A percentile compares a stretch with the other conserved stretches of the same genome.
Evolutionary conservation across 331 rosid species (phyloP).

Genomic region (Quercus lobata): DNA sequence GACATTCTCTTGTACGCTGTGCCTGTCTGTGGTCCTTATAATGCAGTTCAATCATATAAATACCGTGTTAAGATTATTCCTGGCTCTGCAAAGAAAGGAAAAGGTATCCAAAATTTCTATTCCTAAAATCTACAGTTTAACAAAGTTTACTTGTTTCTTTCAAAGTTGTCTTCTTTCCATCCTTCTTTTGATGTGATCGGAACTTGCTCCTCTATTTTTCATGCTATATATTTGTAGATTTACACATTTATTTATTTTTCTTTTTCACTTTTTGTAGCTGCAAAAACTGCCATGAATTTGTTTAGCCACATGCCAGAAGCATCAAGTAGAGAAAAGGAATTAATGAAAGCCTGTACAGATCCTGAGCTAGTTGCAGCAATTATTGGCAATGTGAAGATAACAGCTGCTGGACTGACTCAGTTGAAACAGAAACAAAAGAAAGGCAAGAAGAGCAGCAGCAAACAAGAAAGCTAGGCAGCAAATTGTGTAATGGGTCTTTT

Average conservation of each 20-base stretch:
- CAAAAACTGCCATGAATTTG: slow-evolving; percentile 88
- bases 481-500: background rate
- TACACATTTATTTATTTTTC: background rate
- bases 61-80: slow-evolving; percentile 93
- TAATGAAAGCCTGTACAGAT: slow-evolving; percentile 97
- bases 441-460: slow-evolving; percentile 59
- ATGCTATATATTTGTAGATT: background rate
- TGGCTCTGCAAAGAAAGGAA: slow-evolving; percentile 85
- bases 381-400: slow-evolving; percentile 78
- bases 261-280: slow-evolving; percentile 39
- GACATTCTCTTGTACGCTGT: slow-evolving; percentile 88
- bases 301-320: slow-evolving; percentile 95
- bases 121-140: background rate
- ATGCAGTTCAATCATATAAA: slow-evolving; percentile 81
- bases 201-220: background rate
- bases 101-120: slow-evolving; percentile 46
- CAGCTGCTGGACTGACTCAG: slow-evolving; percentile 87
- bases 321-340: slow-evolving; percentile 80
- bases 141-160: background rate
- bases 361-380: slow-evolving; percentile 86
- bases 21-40: slow-evolving; percentile 94
- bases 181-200: background rate
- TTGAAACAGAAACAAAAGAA: slow-evolving; percentile 95
- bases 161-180: background rate
- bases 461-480: slow-evolving; percentile 19